A percentile compares a stretch with the other conserved stretches of the same genome.
These are phyloP conservation scores for Asterophora parasitica DNA, from an alignment of 768 basidiomycete genomes.

Conservation along the genomic window DNA sequence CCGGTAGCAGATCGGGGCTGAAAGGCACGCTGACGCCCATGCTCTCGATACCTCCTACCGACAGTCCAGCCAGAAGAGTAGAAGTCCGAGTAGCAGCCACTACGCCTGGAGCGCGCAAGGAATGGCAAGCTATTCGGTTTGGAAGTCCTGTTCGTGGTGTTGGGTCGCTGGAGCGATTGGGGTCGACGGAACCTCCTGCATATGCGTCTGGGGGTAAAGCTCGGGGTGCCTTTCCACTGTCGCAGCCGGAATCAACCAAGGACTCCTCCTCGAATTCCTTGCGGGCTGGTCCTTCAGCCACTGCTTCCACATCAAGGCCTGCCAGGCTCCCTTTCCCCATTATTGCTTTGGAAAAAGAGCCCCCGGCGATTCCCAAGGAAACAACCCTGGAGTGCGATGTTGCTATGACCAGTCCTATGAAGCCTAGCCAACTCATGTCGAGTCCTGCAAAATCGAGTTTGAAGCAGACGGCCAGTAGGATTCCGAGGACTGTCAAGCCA, in stretches of 20 bases:
- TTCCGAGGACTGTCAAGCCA: constrained; percentile 60
- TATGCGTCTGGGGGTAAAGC: constrained; percentile 13
- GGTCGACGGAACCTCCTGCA: constrained; percentile 24
- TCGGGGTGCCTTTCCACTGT: constrained; percentile 8
- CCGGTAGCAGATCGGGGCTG: constrained; percentile 10
- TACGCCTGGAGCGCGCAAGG: constrained; percentile 28
- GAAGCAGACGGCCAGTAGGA: constrained; percentile 52
- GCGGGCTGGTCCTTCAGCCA: background rate
- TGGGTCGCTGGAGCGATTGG: constrained; percentile 23
- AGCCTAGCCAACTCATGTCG: constrained; percentile 16
- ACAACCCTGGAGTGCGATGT: constrained; percentile 9
- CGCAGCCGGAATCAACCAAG: constrained; percentile 15
- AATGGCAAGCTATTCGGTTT: constrained; percentile 23
- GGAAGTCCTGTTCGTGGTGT: constrained; percentile 22
- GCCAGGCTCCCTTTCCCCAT: constrained; percentile 34
- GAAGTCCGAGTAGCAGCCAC: constrained; percentile 27
- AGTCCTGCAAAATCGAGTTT: constrained; percentile 40
- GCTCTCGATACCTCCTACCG: constrained; percentile 27
- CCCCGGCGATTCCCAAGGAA: constrained; percentile 28
- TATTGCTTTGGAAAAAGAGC: constrained; percentile 15
- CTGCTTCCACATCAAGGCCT: constrained; percentile 3
- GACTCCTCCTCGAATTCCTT: constrained; percentile 1
- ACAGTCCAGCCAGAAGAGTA: constrained; percentile 41
- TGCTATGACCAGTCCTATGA: constrained; percentile 13
- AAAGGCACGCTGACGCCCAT: constrained; percentile 18